Evolutionary conservation across 768 basidiomycete genomes (phyloP).

Genomic region (Rubroboletus pulcherrimus): DNA sequence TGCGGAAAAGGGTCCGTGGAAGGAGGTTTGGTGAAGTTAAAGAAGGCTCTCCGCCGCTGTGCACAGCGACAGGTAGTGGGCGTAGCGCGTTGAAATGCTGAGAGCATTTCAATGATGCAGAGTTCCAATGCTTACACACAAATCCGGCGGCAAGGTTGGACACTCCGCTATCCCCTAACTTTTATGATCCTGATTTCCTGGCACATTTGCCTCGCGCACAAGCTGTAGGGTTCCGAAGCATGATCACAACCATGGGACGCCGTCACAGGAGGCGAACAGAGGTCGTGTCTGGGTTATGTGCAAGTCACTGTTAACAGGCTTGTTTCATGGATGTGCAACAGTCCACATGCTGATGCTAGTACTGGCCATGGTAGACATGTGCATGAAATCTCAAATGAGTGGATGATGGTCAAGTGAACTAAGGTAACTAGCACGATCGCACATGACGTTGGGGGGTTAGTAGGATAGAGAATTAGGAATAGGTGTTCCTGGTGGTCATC

Average conservation of each 20-base stretch:
- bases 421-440: background rate
- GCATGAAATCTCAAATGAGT: background rate
- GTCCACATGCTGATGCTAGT: background rate
- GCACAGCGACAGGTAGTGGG: background rate
- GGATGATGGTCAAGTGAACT: background rate
- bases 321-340: background rate
- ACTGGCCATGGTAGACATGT: background rate
- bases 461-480: background rate
- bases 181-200: background rate
- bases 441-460: background rate
- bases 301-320: background rate
- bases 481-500: conserved; percentile 17
- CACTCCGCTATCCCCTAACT: background rate
- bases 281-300: background rate
- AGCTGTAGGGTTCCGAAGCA: background rate
- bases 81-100: conserved; percentile 8
- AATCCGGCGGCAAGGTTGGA: background rate
- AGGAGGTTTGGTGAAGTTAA: conserved; percentile 51
- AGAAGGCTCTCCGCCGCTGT: conserved; percentile 34
- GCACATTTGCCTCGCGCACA: background rate
- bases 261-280: background rate
- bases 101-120: conserved; percentile 17
- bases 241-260: background rate
- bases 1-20: conserved; percentile 39
- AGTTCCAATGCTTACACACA: background rate